Evolutionary conservation across 2,329 filamentous ascomycete genomes (phyloP).

Genomic region (Neophaeococcomyces mojaviensis): DNA sequence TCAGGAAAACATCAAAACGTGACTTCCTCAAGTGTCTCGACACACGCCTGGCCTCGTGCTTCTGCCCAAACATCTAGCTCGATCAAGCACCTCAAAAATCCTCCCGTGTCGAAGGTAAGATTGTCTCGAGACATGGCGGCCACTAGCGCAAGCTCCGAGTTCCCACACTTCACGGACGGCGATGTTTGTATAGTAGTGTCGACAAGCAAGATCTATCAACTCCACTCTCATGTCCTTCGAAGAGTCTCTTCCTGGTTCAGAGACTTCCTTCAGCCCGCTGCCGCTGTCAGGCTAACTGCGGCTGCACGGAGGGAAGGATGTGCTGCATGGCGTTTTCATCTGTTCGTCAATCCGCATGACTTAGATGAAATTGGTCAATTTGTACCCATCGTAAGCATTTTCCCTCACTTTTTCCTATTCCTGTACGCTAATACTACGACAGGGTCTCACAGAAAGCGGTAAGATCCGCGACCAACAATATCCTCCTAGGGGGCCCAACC

Average conservation of each 20-base stretch:
- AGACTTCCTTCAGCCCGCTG: constrained; percentile 17
- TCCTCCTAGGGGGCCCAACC: constrained; percentile 14
- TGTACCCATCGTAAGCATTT: constrained; percentile 14
- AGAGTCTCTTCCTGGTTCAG: constrained; percentile 22
- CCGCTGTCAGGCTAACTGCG: constrained; percentile 25
- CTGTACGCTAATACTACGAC: constrained; percentile 16
- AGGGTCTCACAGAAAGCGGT: constrained; percentile 2
- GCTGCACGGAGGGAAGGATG: constrained; percentile 24
- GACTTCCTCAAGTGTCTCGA: too few relatives aligned
- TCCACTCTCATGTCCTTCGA: constrained; percentile 30
- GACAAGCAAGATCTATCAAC: constrained; percentile 29
- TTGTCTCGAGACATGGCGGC: constrained; percentile 14
- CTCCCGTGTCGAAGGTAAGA: too few relatives aligned
- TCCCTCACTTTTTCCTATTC: constrained; percentile 18
- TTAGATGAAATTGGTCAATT: constrained; percentile 13
- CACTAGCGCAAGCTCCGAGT: constrained; percentile 16
- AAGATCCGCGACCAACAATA: constrained; percentile 1
- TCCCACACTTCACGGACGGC: constrained; percentile 33
- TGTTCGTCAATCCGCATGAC: background rate
- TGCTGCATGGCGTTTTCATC: constrained; percentile 22
- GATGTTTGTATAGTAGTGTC: constrained; percentile 34
- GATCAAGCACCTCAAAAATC: too few relatives aligned
- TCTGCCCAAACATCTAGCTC: too few relatives aligned
- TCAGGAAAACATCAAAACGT: too few relatives aligned
- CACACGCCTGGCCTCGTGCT: too few relatives aligned